Evolutionary conservation across 179 eudicot species (phyloP).

Genomic region (Silene noctiflora): DNA sequence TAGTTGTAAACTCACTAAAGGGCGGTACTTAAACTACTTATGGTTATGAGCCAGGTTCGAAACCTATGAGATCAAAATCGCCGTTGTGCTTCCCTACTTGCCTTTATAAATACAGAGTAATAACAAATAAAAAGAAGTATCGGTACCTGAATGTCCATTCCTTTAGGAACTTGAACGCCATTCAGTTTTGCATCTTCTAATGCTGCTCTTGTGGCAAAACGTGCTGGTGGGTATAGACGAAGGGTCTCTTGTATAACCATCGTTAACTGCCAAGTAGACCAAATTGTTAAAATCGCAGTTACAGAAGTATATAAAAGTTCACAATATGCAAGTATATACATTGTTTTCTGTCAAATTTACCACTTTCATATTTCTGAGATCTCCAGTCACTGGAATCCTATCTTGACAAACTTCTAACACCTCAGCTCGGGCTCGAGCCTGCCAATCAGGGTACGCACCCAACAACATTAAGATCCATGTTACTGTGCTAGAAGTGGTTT

Average conservation of each 20-base stretch:
- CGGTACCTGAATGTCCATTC: constrained; percentile 43
- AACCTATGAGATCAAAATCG: neutral
- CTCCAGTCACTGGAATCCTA: constrained; percentile 30
- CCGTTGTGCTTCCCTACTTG: no score
- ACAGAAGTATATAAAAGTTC: neutral
- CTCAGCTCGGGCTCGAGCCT: constrained; percentile 50
- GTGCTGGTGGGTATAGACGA: constrained; percentile 59
- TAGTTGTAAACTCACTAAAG: neutral
- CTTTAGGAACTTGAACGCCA: constrained; percentile 51
- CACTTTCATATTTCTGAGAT: constrained; percentile 45
- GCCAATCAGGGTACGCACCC: constrained; percentile 53
- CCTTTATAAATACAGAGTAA: no score
- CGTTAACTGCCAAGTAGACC: constrained; percentile 27
- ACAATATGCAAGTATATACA: neutral
- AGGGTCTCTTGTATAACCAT: constrained; percentile 71
- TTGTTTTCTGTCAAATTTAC: constrained; percentile 17
- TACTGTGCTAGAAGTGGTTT: constrained; percentile 45
- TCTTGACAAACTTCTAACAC: constrained; percentile 37
- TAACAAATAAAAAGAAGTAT: no score
- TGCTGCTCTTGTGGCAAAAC: constrained; percentile 53
- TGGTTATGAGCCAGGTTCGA: neutral
- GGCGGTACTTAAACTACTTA: neutral
- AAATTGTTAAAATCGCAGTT: neutral
- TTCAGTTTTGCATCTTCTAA: constrained; percentile 51
- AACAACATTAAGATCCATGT: constrained; percentile 53